These are phyloP conservation scores for Stramenopiles sp. DNA, from an alignment of 352 stramenopile genomes.

Conservation along the genomic window DNA sequence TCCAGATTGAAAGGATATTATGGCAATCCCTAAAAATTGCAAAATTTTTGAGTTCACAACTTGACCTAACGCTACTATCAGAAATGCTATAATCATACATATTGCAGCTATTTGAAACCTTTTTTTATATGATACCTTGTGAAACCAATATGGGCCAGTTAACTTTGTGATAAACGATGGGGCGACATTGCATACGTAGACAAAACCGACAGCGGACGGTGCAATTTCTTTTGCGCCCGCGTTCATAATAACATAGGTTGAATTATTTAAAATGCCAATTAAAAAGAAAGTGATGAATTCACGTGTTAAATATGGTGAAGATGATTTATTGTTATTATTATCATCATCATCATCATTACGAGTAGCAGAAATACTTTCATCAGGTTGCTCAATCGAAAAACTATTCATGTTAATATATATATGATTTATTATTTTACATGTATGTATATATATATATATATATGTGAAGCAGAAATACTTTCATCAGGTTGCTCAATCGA, in stretches of 20 bases:
- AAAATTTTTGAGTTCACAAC: slow-evolving; percentile 34
- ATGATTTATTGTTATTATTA: too few species aligned
- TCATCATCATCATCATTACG: too few species aligned
- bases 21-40: slow-evolving; percentile 60
- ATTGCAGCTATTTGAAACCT: slow-evolving; percentile 41
- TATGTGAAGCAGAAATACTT: too few species aligned
- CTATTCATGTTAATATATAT: too few species aligned
- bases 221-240: slow-evolving; percentile 70
- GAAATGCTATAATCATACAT: slow-evolving; percentile 54
- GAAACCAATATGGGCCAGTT: slow-evolving; percentile 75
- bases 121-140: slow-evolving; percentile 56
- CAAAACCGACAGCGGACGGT: slow-evolving; percentile 58
- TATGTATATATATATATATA: too few species aligned
- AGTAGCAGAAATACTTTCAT: too few species aligned
- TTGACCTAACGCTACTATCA: slow-evolving; percentile 37
- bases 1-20: slow-evolving; percentile 52
- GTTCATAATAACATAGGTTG: slow-evolving; percentile 80
- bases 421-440: too few species aligned
- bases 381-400: too few species aligned
- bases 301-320: too few species aligned
- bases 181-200: slow-evolving; percentile 74
- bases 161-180: slow-evolving; percentile 62
- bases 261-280: slow-evolving; percentile 75
- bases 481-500: too few species aligned
- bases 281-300: too few species aligned